Percentiles rank a stretch among this genome's conserved stretches.
Evolutionary conservation across 1,284 basidiomycete species (phyloP).

Genomic region (Cryptococcus sp.): DNA sequence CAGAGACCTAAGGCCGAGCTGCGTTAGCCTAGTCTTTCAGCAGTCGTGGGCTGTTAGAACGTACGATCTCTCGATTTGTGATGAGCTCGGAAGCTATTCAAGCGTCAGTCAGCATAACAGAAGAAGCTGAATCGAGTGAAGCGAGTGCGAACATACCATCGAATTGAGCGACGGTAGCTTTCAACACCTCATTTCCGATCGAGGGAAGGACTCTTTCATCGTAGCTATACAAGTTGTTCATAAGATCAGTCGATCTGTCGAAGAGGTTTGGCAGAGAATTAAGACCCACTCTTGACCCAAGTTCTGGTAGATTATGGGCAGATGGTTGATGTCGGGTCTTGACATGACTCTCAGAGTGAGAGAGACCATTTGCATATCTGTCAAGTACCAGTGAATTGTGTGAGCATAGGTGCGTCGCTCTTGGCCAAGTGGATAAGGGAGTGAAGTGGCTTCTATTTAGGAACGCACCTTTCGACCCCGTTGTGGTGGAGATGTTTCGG

Average conservation of each 20-base stretch:
- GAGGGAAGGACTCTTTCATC: slow-evolving; percentile 87
- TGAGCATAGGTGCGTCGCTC: too few species aligned
- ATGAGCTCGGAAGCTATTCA: slow-evolving; percentile 78
- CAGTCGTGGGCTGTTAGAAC: slow-evolving; percentile 1
- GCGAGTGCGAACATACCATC: slow-evolving; percentile 60
- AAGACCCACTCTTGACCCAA: slow-evolving; percentile 72
- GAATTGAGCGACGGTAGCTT: slow-evolving; percentile 97
- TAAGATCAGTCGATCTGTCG: slow-evolving; percentile 3
- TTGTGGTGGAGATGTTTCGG: slow-evolving; percentile 84
- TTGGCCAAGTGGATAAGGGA: too few species aligned
- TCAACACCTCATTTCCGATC: slow-evolving; percentile 93
- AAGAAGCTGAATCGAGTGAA: background rate
- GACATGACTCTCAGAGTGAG: slow-evolving; percentile 95
- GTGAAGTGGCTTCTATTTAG: background rate
- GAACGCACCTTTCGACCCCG: slow-evolving; percentile 43
- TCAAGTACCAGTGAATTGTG: background rate
- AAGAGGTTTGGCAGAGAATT: background rate
- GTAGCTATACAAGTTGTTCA: slow-evolving; percentile 58
- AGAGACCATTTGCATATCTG: slow-evolving; percentile 87
- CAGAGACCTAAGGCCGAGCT: slow-evolving; percentile 67
- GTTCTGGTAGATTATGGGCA: slow-evolving; percentile 92
- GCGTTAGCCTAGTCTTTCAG: background rate
- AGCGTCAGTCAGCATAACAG: background rate
- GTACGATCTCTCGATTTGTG: slow-evolving; percentile 61
- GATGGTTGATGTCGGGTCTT: slow-evolving; percentile 82